Percentiles rank a stretch among this genome's conserved stretches.
Evolutionary conservation across 2,329 filamentous ascomycete genomes (phyloP).

Genomic region (Curvularia sp.): DNA sequence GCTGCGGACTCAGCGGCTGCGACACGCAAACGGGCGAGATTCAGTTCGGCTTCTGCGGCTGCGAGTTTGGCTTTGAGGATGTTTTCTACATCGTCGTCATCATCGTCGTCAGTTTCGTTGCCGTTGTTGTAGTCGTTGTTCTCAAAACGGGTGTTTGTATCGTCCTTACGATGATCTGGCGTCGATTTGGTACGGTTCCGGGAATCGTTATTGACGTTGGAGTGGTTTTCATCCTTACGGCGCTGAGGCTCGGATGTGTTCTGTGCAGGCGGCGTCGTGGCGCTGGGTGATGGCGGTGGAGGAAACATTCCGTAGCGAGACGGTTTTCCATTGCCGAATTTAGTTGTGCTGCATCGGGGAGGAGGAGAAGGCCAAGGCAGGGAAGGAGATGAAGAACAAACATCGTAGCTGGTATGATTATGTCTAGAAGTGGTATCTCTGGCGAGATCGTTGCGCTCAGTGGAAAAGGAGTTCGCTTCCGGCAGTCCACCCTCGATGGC

Average conservation of each 20-base stretch:
- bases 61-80: constrained; percentile 2
- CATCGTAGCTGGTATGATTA: not conserved
- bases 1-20: constrained; percentile 8
- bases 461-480: too few species aligned
- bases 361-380: not conserved
- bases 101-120: not conserved
- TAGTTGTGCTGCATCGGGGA: not conserved
- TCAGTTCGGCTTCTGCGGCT: constrained; percentile 23
- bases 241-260: not conserved
- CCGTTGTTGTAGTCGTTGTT: not conserved
- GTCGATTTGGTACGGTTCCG: not conserved
- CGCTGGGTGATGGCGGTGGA: not conserved
- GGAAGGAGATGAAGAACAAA: not conserved
- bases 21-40: constrained; percentile 21
- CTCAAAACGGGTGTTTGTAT: not conserved
- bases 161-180: not conserved
- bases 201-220: not conserved
- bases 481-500: not conserved
- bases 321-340: not conserved
- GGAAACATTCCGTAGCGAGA: constrained; percentile 1
- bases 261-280: not conserved
- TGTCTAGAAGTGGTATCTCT: not conserved
- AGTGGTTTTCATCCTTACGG: not conserved
- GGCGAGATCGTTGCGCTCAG: too few species aligned
- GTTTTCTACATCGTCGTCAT: not conserved